Base-by-base conservation (phyloP, 768 basidiomycete species). In the Serpula lacrymans region DNA sequence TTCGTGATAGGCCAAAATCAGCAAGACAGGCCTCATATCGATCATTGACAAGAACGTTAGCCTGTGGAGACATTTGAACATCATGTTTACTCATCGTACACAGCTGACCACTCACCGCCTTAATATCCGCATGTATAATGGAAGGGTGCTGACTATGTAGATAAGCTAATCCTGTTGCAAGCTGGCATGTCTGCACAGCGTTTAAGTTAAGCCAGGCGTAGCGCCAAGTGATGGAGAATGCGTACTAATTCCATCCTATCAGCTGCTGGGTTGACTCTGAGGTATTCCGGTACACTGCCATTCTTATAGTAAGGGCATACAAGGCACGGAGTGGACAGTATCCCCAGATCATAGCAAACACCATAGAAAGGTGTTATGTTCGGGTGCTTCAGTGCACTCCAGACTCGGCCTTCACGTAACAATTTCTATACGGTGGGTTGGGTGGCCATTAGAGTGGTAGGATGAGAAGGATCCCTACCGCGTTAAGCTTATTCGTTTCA, bases 1-100 rank as follows among this genome's bases (percentile, higher is more conserved):
- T 54, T 22, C 58, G 54, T 1, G 69, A 63, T 23, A 71, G 53
- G 21, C 70, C 70, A 37, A 70, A 71, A 40, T 70, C 69, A 5
- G 66, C 45, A 27, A 70, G 42, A 28, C 56, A 45, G 8, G 63
- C 67, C 31, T 61, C 49, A 16, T 51, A 50, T 6, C 39, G 34
- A 34, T 69, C 62, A 35, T 47, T 51, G 6, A 71, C 50, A 0
- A 71, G 50, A 23, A 70, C 52, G 30, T 70, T 71, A 10, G 55
- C 53, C 70, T 70, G 40, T 31, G 27, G 24, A 11, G 5, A 33
- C 12, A 31, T 3, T 21, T 14, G 16, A 18, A 28, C n/a, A n/a
- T 35, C 33, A 27, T 12, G 13, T 9, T 16, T 24, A 39, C 20
- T 44, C 6, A 9, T 4, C 14, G 40, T 18, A 36, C 31, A 10